Percentiles rank a stretch among this genome's conserved stretches.
These are phyloP conservation scores for Termitomyces sp. DNA, from an alignment of 768 basidiomycete genomes.

Conservation along the genomic window DNA sequence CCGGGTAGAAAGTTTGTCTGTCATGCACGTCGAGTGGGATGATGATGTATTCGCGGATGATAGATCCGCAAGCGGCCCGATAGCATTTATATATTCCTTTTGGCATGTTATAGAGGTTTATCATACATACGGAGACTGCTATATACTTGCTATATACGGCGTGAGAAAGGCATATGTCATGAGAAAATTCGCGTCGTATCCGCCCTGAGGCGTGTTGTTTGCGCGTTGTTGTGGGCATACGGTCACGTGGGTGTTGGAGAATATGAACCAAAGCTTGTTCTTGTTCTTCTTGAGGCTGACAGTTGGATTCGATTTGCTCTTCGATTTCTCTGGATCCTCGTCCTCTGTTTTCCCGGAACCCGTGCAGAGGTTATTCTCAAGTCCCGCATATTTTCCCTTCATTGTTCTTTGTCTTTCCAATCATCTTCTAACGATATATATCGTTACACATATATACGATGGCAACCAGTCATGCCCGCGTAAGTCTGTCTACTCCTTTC, in stretches of 20 bases:
- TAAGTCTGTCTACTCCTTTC: slow-evolving; percentile 27
- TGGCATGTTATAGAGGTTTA: neutral
- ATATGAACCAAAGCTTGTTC: slow-evolving; percentile 18
- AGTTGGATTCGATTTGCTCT: slow-evolving; percentile 21
- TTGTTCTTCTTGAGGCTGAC: slow-evolving; percentile 34
- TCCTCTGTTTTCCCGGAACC: slow-evolving; percentile 14
- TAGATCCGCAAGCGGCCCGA: too few species aligned
- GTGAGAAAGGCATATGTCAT: slow-evolving; percentile 13
- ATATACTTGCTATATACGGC: neutral
- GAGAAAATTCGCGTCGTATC: slow-evolving; percentile 24
- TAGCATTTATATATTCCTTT: neutral
- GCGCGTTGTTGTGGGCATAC: slow-evolving; percentile 18
- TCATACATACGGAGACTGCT: neutral
- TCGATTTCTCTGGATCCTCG: slow-evolving; percentile 19
- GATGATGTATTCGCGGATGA: neutral
- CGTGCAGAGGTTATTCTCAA: slow-evolving; percentile 14
- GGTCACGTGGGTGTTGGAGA: slow-evolving; percentile 29
- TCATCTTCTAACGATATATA: slow-evolving; percentile 21
- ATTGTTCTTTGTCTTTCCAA: slow-evolving; percentile 15
- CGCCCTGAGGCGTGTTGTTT: slow-evolving; percentile 29
- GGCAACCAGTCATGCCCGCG: slow-evolving; percentile 59
- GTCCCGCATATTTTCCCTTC: slow-evolving; percentile 22
- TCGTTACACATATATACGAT: slow-evolving; percentile 31
- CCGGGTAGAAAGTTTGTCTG: neutral
- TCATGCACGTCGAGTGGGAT: neutral